Evolutionary conservation across 306 rosid species (phyloP), one percentile per base, ranked within the genome.

Genomic region (Vachellia pachyceras): DNA sequence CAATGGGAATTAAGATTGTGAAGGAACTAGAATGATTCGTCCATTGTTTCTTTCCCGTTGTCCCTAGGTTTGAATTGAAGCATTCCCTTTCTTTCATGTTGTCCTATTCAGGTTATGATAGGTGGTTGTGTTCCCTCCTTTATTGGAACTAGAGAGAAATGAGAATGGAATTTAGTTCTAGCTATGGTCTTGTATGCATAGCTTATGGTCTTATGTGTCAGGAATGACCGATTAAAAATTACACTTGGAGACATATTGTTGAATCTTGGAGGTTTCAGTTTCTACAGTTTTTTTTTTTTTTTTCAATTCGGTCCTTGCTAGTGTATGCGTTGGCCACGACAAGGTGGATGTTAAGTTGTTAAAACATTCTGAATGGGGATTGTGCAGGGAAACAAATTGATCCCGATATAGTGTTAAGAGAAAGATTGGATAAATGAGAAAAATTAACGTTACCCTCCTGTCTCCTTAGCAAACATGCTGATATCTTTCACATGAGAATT

Each of bases 1-100:
- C 89, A 54, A 95, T 91, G 97, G 97, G 99, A 70, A 91, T 91
- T 33, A 78, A 87, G 90, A 89, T 93, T 55, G 94, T 88, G 3
- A 89, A 90, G 83, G 95, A 91, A 36, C 88, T 91, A 82, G 96
- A 92, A 17, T 92, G 80, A 90, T 54, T n/a, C 64, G 13, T 55
- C 11, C 1, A 55, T 55, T 7, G 25, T n/a, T 39, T 61, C 44
- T 10, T 10, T 72, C 61, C 46, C 22, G 69, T 75, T 52, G 37
- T 57, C 23, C 69, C 47, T 68, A 18, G 73, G 58, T 42, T 41
- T 47, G 10, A n/a, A n/a, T n/a, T n/a, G n/a, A 58, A 63, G 23
- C 20, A 15, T 55, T 72, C 50, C 37, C 20, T n/a, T 23, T 23
- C 5, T 76, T 1, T 13, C 10, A 5, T 74, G 37, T 12, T 54